phyloP scores from a whole-genome alignment of 2,329 filamentous ascomycete genomes.

The Curvularia sp. region DNA sequence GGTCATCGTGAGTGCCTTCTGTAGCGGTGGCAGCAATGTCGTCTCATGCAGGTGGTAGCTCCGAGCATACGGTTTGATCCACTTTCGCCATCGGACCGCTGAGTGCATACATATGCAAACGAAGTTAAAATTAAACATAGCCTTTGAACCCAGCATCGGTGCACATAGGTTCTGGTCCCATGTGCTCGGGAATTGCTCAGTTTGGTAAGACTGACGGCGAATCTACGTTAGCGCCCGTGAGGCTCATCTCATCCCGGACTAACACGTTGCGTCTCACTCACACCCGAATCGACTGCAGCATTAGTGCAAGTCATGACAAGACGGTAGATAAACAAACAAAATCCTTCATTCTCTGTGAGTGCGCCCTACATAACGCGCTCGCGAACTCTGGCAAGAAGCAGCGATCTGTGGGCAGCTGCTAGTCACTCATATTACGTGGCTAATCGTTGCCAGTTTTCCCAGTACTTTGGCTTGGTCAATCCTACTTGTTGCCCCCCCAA shows the following conservation, averaged over 20 bases:
- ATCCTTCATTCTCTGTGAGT: conserved; percentile 4
- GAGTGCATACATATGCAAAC: neutral
- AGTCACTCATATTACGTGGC: conserved; percentile 8
- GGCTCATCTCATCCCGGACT: conserved; percentile 31
- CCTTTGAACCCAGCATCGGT: neutral
- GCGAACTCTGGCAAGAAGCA: neutral
- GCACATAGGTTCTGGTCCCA: neutral
- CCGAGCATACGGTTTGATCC: neutral
- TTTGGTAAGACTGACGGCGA: conserved; percentile 21
- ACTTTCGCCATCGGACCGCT: neutral
- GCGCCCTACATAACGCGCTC: neutral
- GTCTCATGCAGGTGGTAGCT: neutral
- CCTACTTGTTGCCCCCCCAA: neutral
- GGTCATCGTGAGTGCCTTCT: neutral
- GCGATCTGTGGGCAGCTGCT: conserved; percentile 3
- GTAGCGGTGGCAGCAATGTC: neutral
- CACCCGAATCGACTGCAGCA: conserved; percentile 7
- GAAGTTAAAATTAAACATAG: neutral
- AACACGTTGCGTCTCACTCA: conserved; percentile 40
- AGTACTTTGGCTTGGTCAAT: neutral
- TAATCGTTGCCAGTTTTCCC: conserved; percentile 11
- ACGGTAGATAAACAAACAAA: neutral
- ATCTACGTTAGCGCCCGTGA: conserved; percentile 38
- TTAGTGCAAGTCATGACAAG: conserved; percentile 20
- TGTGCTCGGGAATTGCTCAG: conserved; percentile 13